phyloP scores from a whole-genome alignment of 306 rosid genomes.

The Betula pendula region DNA sequence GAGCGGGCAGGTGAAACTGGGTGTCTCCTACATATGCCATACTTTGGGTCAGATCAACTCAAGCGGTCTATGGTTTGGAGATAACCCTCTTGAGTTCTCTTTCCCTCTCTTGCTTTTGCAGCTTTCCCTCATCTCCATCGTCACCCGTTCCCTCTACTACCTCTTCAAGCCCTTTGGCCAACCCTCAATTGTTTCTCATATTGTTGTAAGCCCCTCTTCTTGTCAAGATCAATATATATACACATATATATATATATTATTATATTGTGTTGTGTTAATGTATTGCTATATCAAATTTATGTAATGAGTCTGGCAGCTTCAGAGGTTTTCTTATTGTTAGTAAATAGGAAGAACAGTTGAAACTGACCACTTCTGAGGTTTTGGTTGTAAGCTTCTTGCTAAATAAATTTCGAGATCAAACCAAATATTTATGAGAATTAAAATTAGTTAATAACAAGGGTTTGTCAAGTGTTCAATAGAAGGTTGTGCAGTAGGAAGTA shows the following conservation, averaged over 20 bases:
- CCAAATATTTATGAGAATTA: not conserved
- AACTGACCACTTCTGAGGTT: not conserved
- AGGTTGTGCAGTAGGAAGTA: not conserved
- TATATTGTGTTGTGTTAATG: not conserved
- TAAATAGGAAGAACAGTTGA: not conserved
- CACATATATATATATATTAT: not conserved
- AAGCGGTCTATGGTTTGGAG: conserved; percentile 51
- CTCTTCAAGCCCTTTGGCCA: conserved; percentile 66
- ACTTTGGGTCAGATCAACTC: conserved; percentile 27
- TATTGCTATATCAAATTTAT: not conserved
- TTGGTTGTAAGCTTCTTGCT: not conserved
- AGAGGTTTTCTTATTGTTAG: not conserved
- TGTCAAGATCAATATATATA: not conserved
- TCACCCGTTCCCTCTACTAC: conserved; percentile 33
- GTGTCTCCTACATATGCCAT: conserved; percentile 38
- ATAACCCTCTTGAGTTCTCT: conserved; percentile 47
- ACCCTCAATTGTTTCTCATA: conserved; percentile 51
- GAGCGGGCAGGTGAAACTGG: not conserved
- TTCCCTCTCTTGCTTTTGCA: conserved; percentile 55
- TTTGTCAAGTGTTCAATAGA: not conserved
- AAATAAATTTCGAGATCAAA: not conserved
- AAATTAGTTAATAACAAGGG: not conserved
- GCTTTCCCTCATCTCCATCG: conserved; percentile 46
- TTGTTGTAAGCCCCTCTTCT: conserved; percentile 45
- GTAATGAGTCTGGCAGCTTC: not conserved